A percentile compares a stretch with the other conserved stretches of the same genome.
Conservation (phyloP, 1,284 basidiomycete genomes). For the Leccinum ponderosum region DNA sequence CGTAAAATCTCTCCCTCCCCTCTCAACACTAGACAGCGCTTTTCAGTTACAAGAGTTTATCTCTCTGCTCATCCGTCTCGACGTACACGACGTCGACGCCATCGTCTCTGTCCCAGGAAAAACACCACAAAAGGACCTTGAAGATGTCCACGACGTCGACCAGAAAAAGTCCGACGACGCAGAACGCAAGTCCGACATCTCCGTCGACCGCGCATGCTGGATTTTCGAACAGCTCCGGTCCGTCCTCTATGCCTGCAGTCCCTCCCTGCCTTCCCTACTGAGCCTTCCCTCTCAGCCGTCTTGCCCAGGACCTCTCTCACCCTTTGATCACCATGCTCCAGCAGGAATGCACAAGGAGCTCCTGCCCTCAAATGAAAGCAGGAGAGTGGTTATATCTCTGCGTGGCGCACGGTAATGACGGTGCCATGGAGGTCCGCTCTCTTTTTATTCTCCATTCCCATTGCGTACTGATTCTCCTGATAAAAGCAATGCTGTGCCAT, state of each 20-base stretch:
- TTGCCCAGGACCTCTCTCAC: conserved; percentile 90
- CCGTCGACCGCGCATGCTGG: conserved; percentile 87
- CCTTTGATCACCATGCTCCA: conserved; percentile 88
- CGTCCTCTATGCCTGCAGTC: conserved; percentile 24
- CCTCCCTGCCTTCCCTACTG: conserved; percentile 1
- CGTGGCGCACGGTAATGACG: conserved; percentile 85
- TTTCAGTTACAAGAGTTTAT: conserved; percentile 97
- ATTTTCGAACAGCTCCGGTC: conserved; percentile 93
- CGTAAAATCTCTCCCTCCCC: conserved; percentile 61
- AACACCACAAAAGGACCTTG: conserved; percentile 24
- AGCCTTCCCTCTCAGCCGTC: conserved; percentile 55
- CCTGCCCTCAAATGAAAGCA: conserved; percentile 97
- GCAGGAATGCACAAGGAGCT: conserved; percentile 77
- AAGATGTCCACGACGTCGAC: conserved; percentile 43
- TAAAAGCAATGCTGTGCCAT: conserved; percentile 91
- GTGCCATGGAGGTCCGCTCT: conserved; percentile 67
- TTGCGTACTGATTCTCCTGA: conserved; percentile 11
- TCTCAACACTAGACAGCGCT: conserved; percentile 80
- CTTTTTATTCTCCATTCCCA: conserved; percentile 1
- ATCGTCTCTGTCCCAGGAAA: conserved; percentile 76
- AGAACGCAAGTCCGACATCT: conserved; percentile 48
- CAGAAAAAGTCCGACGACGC: conserved; percentile 40
- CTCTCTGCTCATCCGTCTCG: conserved; percentile 77
- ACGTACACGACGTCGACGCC: conserved; percentile 85
- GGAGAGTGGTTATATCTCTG: conserved; percentile 97